phyloP scores from a whole-genome alignment of 225 moss, liverwort and hornwort genomes.

The Ulota crispa region DNA sequence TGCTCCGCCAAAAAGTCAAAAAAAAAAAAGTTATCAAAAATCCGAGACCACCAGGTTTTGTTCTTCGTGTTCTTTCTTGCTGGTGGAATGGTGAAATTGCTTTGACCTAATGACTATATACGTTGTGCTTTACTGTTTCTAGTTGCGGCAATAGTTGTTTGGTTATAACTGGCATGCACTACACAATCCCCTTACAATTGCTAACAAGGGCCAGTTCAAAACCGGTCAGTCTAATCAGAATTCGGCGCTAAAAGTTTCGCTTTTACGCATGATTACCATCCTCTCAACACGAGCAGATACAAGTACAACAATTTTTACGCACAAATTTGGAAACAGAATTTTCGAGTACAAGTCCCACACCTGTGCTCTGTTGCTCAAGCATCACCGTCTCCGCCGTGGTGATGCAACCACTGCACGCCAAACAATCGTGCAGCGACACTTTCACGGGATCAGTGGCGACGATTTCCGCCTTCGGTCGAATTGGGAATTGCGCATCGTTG shows the following conservation, averaged over 20 bases:
- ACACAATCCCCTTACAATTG: neutral
- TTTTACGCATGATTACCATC: too few relatives aligned
- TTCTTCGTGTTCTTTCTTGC: too few relatives aligned
- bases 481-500: conserved; percentile 48
- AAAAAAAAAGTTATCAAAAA: too few relatives aligned
- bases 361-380: conserved; percentile 94
- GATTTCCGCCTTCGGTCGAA: conserved; percentile 35
- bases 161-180: too few relatives aligned
- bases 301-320: neutral
- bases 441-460: conserved; percentile 55
- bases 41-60: too few relatives aligned
- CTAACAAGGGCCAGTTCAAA: neutral
- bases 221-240: neutral
- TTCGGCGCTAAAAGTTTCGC: neutral
- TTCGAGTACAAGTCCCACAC: neutral
- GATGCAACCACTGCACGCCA: conserved; percentile 96
- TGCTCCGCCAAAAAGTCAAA: too few relatives aligned
- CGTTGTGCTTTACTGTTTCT: too few relatives aligned
- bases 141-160: too few relatives aligned
- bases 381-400: conserved; percentile 96
- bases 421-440: conserved; percentile 87
- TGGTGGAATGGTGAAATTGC: too few relatives aligned
- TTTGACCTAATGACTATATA: too few relatives aligned
- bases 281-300: neutral
- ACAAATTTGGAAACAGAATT: neutral